Evolutionary conservation across 2,329 filamentous ascomycete species (phyloP), one percentile per base, ranked within the genome.

Genomic region (Dactylonectria macrodidyma): DNA sequence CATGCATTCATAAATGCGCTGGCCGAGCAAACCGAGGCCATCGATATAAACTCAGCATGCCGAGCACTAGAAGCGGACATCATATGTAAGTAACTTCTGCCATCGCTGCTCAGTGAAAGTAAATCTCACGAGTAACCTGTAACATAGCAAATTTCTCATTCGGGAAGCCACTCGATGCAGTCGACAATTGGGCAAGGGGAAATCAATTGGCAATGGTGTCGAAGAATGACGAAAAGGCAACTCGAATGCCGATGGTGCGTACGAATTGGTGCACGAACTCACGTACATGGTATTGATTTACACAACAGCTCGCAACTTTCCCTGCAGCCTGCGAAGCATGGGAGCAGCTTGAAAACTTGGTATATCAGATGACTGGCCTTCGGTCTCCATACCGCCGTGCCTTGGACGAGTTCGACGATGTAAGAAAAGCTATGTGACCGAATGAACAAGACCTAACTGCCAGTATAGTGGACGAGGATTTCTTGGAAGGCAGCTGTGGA

Each of bases 141-240:
- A 36, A 36, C 16, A 19, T 52, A 78, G 77, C 76, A 14, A 67
- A 65, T 0, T 78, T 78, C 24, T 77, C 74, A 1, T 77, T 78
- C 19, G 74, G 75, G 1, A 70, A 71, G 36, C 36, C 73, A 3
- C 65, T 78, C 0, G 41, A 71, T 14, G 76, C 76, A 3, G 55
- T 78, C 5, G 38, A 60, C 34, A 58, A 66, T 46, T 78, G 77
- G 77, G 66, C 71, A 2, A 59, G 47, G 3, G 73, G 72, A 0
- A 26, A 73, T 26, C 61, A 75, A 0, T 26, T 78, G 1, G 64
- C 68, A 0, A 75, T 78, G 62, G 69, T 78, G 3, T 62, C 71
- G 0, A 78, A 73, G 34, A 79, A 79, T 14, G 76, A 79, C 36
- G 62, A 74, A 11, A 78, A 77, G 52, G 76, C 77, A 1, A 77